These are phyloP conservation scores for Flagelloscypha sp. DNA, from an alignment of 768 basidiomycete species.

Conservation along the genomic window DNA sequence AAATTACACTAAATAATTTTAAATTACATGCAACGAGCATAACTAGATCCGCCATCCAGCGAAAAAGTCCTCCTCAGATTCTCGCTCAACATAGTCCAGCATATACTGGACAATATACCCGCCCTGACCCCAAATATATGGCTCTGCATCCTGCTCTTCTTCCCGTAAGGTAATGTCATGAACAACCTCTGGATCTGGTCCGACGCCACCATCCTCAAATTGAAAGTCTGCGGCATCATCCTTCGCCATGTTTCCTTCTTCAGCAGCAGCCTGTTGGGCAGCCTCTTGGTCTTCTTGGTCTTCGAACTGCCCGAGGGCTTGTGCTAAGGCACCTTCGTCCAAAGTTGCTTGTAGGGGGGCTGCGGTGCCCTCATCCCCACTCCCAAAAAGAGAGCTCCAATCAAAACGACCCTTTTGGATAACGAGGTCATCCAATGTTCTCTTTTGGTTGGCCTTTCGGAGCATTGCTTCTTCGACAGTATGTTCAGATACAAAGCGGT, in stretches of 20 bases:
- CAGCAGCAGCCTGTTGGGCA: conserved; percentile 65
- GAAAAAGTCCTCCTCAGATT: conserved; percentile 69
- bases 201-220: conserved; percentile 26
- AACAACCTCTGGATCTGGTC: conserved; percentile 3
- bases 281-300: conserved; percentile 84
- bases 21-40: conserved; percentile 3
- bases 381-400: conserved; percentile 82
- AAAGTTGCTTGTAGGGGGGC: not conserved
- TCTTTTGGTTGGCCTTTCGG: conserved; percentile 96
- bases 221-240: conserved; percentile 78
- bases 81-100: conserved; percentile 54
- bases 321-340: conserved; percentile 45
- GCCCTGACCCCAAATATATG: conserved; percentile 38
- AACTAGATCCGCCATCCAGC: conserved; percentile 57
- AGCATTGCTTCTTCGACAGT: conserved; percentile 97
- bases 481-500: conserved; percentile 82
- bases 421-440: conserved; percentile 80
- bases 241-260: conserved; percentile 64
- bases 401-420: conserved; percentile 94
- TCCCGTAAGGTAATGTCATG: conserved; percentile 6
- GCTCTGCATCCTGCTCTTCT: conserved; percentile 35
- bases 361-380: conserved; percentile 40
- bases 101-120: conserved; percentile 82
- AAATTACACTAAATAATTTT: too few relatives aligned
- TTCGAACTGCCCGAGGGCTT: conserved; percentile 77